These are phyloP conservation scores for Alternaria triticina DNA, from an alignment of 2,329 filamentous ascomycete species.

Conservation along the genomic window DNA sequence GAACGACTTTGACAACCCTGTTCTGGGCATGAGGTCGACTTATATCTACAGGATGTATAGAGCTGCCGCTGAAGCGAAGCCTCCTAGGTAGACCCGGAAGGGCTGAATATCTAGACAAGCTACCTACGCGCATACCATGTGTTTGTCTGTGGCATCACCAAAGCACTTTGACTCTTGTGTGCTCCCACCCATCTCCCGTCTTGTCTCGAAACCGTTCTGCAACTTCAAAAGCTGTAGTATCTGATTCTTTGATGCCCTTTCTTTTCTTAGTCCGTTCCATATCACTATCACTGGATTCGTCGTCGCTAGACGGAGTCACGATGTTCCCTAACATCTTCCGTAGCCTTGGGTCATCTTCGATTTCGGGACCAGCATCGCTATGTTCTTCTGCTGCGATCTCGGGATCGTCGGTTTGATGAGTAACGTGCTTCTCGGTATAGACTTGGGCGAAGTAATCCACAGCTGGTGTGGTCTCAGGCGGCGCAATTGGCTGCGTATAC, in stretches of 20 bases:
- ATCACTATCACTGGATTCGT: constrained; percentile 10
- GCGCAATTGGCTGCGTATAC: not conserved
- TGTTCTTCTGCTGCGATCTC: not conserved
- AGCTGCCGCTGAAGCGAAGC: constrained; percentile 7
- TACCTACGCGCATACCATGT: not conserved
- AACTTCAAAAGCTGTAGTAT: not conserved
- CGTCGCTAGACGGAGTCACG: not conserved
- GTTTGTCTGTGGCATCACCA: not conserved
- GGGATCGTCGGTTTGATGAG: not conserved
- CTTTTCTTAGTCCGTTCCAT: constrained; percentile 11
- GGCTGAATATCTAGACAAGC: not conserved
- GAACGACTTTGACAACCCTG: constrained; percentile 48
- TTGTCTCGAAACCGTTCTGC: not conserved
- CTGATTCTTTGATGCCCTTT: constrained; percentile 6
- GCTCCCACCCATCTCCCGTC: not conserved
- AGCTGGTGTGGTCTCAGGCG: not conserved
- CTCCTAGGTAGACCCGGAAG: not conserved
- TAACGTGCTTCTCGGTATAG: not conserved
- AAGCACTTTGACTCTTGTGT: not conserved
- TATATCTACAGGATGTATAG: constrained; percentile 44
- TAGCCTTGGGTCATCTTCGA: constrained; percentile 4
- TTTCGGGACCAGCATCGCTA: not conserved
- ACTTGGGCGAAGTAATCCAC: constrained; percentile 2
- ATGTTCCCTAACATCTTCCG: constrained; percentile 6
- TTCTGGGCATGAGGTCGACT: constrained; percentile 45